These are phyloP conservation scores for Brassica balearica DNA, from an alignment of 441 rosid genomes.

Conservation along the genomic window DNA sequence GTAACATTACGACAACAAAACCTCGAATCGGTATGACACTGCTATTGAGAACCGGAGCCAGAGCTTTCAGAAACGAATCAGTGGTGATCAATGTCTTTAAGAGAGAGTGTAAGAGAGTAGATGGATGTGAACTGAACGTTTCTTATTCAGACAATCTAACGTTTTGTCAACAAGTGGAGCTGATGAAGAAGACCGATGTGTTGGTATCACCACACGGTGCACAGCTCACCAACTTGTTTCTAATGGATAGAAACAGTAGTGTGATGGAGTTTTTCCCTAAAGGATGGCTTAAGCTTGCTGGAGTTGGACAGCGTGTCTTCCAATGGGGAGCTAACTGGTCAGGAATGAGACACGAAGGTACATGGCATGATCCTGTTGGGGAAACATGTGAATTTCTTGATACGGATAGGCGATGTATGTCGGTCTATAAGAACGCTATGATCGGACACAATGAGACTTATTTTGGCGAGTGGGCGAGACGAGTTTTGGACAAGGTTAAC, in stretches of 20 bases:
- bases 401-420: slow-evolving; percentile 72
- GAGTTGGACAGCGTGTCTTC: slow-evolving; percentile 63
- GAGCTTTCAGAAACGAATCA: slow-evolving; percentile 2
- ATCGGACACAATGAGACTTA: slow-evolving; percentile 63
- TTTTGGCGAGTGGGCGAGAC: slow-evolving; percentile 61
- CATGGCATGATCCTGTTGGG: slow-evolving; percentile 69
- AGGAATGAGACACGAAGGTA: slow-evolving; percentile 70
- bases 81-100: slow-evolving; percentile 4
- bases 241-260: neutral
- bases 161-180: neutral
- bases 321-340: slow-evolving; percentile 78
- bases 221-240: neutral
- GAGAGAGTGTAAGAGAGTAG: neutral
- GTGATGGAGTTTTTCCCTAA: slow-evolving; percentile 70
- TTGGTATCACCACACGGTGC: neutral
- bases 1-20: neutral
- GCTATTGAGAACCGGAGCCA: neutral
- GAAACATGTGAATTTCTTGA: slow-evolving; percentile 56
- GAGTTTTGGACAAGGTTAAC: slow-evolving; percentile 43
- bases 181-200: neutral
- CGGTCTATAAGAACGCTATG: slow-evolving; percentile 61
- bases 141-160: neutral
- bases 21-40: neutral
- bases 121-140: neutral
- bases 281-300: slow-evolving; percentile 74